Percentiles rank a stretch among this genome's conserved stretches.
Conservation (phyloP, 345 rosid genomes). For the Brassica incana region DNA sequence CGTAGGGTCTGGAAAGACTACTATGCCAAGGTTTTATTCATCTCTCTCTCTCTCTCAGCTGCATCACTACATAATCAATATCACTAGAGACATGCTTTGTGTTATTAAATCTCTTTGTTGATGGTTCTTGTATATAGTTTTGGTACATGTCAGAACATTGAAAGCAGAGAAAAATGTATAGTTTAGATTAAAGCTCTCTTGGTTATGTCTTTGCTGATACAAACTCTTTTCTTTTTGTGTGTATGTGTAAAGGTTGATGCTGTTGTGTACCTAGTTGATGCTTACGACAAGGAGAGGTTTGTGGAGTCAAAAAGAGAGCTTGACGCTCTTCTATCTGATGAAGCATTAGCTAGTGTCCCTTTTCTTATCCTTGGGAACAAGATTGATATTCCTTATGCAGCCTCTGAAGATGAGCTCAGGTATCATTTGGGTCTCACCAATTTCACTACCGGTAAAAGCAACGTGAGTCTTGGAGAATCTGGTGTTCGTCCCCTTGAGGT, state of each 20-base stretch:
- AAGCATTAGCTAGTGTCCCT: slow-evolving; percentile 57
- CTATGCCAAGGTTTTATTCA: slow-evolving; percentile 61
- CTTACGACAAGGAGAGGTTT: slow-evolving; percentile 70
- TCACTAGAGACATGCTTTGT: neutral
- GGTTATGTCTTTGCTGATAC: slow-evolving; percentile 6
- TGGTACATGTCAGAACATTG: neutral
- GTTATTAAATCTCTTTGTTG: neutral
- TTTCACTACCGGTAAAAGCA: slow-evolving; percentile 79
- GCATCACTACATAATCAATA: neutral
- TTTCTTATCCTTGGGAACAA: slow-evolving; percentile 79
- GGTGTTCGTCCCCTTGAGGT: slow-evolving; percentile 71
- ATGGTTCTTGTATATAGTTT: neutral
- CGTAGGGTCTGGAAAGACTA: slow-evolving; percentile 87
- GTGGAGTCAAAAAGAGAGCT: slow-evolving; percentile 68
- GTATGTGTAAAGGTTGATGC: slow-evolving; percentile 62
- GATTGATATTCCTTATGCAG: slow-evolving; percentile 77
- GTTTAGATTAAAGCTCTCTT: neutral
- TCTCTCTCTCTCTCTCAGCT: neutral
- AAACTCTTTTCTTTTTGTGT: neutral
- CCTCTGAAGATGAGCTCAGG: slow-evolving; percentile 72
- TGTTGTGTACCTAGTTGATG: slow-evolving; percentile 76
- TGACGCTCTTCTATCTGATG: slow-evolving; percentile 71
- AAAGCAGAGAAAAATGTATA: neutral
- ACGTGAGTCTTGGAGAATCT: slow-evolving; percentile 50
- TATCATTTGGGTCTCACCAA: slow-evolving; percentile 64